These are phyloP conservation scores for Camelina hispida DNA, from an alignment of 345 rosid genomes.

Conservation along the genomic window DNA sequence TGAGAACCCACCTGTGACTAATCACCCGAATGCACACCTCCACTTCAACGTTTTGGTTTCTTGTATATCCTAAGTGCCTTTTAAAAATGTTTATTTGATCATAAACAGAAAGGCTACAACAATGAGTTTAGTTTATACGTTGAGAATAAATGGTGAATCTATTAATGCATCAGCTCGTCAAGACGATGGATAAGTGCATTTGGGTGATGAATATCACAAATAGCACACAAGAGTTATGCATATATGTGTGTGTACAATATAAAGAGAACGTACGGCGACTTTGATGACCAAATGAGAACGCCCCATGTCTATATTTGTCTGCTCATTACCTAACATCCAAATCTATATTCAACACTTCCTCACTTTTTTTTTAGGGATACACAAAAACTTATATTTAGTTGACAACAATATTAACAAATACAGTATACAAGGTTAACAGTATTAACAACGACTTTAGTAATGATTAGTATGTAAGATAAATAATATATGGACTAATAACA, in stretches of 20 bases:
- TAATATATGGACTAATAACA: too few species aligned
- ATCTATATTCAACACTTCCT: slow-evolving; percentile 23
- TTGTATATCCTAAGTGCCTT: slow-evolving; percentile 10
- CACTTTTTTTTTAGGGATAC: slow-evolving; percentile 14
- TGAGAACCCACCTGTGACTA: slow-evolving; percentile 28
- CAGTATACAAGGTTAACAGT: too few species aligned
- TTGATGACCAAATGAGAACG: slow-evolving; percentile 42
- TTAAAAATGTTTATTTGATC: slow-evolving; percentile 9
- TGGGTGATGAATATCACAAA: slow-evolving; percentile 19
- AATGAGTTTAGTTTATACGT: not conserved
- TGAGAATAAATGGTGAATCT: not conserved
- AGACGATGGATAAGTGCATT: slow-evolving; percentile 22
- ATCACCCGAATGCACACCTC: slow-evolving; percentile 21
- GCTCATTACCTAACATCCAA: slow-evolving; percentile 35
- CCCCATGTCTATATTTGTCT: slow-evolving; percentile 35
- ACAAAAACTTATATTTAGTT: not conserved
- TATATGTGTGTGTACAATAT: slow-evolving; percentile 30
- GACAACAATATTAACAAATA: too few species aligned
- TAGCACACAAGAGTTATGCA: slow-evolving; percentile 30
- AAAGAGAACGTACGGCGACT: slow-evolving; percentile 41
- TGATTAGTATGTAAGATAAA: too few species aligned
- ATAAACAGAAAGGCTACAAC: slow-evolving; percentile 2
- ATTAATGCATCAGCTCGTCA: not conserved
- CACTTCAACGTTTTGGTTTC: not conserved
- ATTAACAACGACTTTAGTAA: too few species aligned